These are phyloP conservation scores for Tagetes erecta DNA, from an alignment of 129 eudicot genomes.

Conservation along the genomic window DNA sequence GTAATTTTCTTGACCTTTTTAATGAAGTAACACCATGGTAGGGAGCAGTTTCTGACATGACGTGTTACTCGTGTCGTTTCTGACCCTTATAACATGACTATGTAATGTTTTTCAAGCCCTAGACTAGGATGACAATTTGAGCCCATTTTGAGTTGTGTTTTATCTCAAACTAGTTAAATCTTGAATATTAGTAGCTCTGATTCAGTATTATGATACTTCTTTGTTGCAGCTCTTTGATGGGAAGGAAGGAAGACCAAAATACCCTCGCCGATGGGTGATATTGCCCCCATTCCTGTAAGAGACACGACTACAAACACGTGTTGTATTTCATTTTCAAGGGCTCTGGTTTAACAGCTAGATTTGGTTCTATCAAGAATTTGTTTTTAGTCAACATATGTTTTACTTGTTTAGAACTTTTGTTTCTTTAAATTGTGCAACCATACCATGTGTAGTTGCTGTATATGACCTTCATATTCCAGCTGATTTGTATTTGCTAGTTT, in stretches of 20 bases:
- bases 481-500: constrained; percentile 25
- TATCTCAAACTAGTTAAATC: background rate
- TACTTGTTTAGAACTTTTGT: constrained; percentile 15
- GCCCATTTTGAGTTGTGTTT: background rate
- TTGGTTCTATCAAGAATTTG: constrained; percentile 20
- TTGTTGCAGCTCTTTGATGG: constrained; percentile 87
- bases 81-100: too few species aligned
- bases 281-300: constrained; percentile 89
- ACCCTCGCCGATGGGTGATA: constrained; percentile 95
- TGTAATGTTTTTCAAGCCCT: too few species aligned
- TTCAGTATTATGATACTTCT: constrained; percentile 4
- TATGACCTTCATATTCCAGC: background rate
- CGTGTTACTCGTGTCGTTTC: too few species aligned
- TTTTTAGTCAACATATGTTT: constrained; percentile 27
- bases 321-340: background rate
- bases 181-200: background rate
- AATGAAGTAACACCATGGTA: background rate
- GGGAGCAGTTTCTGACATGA: too few species aligned
- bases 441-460: background rate
- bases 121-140: background rate
- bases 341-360: constrained; percentile 11
- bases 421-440: constrained; percentile 19
- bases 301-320: background rate
- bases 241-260: constrained; percentile 94
- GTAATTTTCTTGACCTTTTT: constrained; percentile 34